Evolutionary conservation across 768 basidiomycete genomes (phyloP).

Genomic region (Pleurotus giganteus): DNA sequence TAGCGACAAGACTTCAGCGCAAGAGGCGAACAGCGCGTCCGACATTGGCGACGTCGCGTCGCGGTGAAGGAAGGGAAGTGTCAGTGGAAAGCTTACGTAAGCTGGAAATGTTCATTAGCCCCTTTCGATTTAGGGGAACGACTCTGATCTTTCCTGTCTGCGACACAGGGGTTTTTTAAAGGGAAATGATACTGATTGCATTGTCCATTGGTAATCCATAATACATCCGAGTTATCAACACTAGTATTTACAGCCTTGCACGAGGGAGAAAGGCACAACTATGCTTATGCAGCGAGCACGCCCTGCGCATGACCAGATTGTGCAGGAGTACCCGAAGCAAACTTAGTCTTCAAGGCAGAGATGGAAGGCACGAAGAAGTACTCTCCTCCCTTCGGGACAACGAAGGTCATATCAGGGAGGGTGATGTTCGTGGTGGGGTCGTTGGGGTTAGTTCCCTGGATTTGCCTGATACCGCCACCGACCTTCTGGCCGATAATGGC

Average conservation of each 20-base stretch:
- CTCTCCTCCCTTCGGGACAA: slow-evolving; percentile 48
- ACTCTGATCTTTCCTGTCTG: no score
- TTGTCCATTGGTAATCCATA: background rate
- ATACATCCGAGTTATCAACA: no score
- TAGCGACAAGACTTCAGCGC: slow-evolving; percentile 62
- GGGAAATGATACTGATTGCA: background rate
- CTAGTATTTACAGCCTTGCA: background rate
- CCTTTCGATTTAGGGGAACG: no score
- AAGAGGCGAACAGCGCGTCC: slow-evolving; percentile 57
- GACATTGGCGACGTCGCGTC: slow-evolving; percentile 30
- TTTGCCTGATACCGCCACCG: slow-evolving; percentile 12
- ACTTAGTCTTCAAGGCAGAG: slow-evolving; percentile 38
- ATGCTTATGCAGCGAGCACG: background rate
- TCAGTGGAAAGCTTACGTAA: no score
- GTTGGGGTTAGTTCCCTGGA: slow-evolving; percentile 26
- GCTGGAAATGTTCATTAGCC: no score
- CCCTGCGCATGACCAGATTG: background rate
- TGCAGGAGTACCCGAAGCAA: slow-evolving; percentile 14
- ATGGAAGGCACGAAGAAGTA: slow-evolving; percentile 54
- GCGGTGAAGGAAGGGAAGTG: background rate
- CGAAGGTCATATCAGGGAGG: slow-evolving; percentile 30
- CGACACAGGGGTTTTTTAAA: no score
- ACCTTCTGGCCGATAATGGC: slow-evolving; percentile 41
- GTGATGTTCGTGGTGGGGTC: slow-evolving; percentile 24
- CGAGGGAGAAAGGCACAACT: background rate